Evolutionary conservation across 805 yeast genomes (phyloP).

Genomic region (Zygosaccharomyces bisporus): DNA sequence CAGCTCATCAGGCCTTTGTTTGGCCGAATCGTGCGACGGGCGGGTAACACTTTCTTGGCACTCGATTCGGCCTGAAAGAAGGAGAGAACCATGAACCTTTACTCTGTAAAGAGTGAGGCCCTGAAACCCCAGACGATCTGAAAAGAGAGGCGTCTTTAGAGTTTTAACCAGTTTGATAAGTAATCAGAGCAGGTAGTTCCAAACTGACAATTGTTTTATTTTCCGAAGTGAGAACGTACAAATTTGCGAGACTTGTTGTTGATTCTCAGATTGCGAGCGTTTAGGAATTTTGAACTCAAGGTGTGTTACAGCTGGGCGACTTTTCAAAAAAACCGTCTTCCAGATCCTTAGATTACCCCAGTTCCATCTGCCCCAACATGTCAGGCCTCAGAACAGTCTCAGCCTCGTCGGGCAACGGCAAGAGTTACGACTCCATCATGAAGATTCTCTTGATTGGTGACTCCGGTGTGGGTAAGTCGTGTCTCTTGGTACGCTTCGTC

Average conservation of each 20-base stretch:
- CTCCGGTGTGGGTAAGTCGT: conserved; percentile 86
- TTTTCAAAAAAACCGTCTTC: not conserved
- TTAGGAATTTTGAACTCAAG: not conserved
- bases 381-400: conserved; percentile 33
- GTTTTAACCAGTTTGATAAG: not conserved
- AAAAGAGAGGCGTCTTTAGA: not conserved
- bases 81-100: conserved; percentile 3
- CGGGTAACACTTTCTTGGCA: conserved; percentile 5
- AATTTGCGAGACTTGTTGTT: not conserved
- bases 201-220: not conserved
- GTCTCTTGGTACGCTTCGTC: conserved; percentile 85
- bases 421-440: conserved; percentile 77
- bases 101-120: not conserved
- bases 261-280: not conserved
- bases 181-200: not conserved
- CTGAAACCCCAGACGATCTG: not conserved
- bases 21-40: not conserved
- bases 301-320: not conserved
- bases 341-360: not conserved
- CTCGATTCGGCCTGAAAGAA: not conserved
- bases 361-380: conserved; percentile 16
- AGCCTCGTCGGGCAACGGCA: conserved; percentile 29
- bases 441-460: conserved; percentile 92
- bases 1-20: not conserved
- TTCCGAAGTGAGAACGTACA: not conserved